Evolutionary conservation across 2,329 filamentous ascomycete species (phyloP).

Genomic region (Diaporthe sp.): DNA sequence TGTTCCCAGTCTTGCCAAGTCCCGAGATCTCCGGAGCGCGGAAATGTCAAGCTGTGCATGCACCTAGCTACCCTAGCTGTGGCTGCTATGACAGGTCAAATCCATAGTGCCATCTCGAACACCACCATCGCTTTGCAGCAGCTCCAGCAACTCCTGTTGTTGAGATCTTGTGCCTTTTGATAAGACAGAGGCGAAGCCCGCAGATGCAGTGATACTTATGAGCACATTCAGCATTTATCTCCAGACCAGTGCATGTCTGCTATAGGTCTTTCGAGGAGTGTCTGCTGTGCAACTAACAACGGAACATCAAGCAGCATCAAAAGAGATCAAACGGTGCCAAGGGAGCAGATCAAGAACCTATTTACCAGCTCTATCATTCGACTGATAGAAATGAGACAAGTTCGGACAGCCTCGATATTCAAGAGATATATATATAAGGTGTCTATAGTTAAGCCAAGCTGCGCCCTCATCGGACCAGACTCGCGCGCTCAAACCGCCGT

Average conservation of each 20-base stretch:
- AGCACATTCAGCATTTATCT: not conserved
- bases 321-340: not conserved
- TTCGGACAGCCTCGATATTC: not conserved
- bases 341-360: not conserved
- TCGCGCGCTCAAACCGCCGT: not conserved
- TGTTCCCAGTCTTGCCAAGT: conserved; percentile 11
- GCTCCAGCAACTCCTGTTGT: not conserved
- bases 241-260: not conserved
- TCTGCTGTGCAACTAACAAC: not conserved
- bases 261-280: not conserved
- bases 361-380: not conserved
- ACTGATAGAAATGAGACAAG: not conserved
- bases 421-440: conserved; percentile 3
- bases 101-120: not conserved
- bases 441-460: conserved; percentile 23
- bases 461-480: conserved; percentile 15
- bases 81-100: not conserved
- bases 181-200: not conserved
- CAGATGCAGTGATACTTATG: not conserved
- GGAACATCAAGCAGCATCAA: not conserved
- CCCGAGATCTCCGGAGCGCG: conserved; percentile 28
- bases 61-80: not conserved
- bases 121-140: not conserved
- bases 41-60: conserved; percentile 24
- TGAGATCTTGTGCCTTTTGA: too few relatives aligned